A percentile compares a stretch with the other conserved stretches of the same genome.
phyloP scores from a whole-genome alignment of 192 early-diverging fungal genomes.

The Umbelopsis isabellina region DNA sequence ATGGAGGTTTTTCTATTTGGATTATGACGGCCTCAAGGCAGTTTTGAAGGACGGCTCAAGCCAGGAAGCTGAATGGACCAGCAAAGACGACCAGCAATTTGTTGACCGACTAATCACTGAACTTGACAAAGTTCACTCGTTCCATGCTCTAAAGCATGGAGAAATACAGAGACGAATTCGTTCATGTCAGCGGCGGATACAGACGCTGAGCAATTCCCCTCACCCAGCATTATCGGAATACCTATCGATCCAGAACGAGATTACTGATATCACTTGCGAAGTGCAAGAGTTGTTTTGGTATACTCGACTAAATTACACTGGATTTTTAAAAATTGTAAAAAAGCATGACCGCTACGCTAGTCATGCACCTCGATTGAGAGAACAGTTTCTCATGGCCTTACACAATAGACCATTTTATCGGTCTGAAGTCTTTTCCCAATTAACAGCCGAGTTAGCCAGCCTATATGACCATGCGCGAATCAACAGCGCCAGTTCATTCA shows the following conservation, averaged over 20 bases:
- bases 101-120: constrained; percentile 80
- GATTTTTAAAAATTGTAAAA: constrained; percentile 89
- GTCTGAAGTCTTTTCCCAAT: constrained; percentile 73
- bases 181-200: constrained; percentile 59
- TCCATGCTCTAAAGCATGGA: constrained; percentile 68
- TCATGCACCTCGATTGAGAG: constrained; percentile 59
- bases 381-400: constrained; percentile 71
- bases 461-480: constrained; percentile 70
- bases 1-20: constrained; percentile 80
- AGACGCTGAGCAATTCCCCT: constrained; percentile 8
- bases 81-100: constrained; percentile 82
- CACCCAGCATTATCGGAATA: constrained; percentile 41
- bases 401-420: constrained; percentile 79
- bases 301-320: constrained; percentile 75
- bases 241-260: constrained; percentile 51
- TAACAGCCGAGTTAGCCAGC: constrained; percentile 79
- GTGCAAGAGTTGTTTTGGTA: constrained; percentile 76
- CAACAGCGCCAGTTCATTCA: background rate
- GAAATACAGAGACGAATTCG: constrained; percentile 70
- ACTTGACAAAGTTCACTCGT: constrained; percentile 80
- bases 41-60: constrained; percentile 65
- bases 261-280: constrained; percentile 71
- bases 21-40: constrained; percentile 81
- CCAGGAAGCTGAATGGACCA: constrained; percentile 60
- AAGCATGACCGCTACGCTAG: constrained; percentile 92